Base-by-base conservation (phyloP, 805 yeast species). In the Kregervanrija delftensis region DNA sequence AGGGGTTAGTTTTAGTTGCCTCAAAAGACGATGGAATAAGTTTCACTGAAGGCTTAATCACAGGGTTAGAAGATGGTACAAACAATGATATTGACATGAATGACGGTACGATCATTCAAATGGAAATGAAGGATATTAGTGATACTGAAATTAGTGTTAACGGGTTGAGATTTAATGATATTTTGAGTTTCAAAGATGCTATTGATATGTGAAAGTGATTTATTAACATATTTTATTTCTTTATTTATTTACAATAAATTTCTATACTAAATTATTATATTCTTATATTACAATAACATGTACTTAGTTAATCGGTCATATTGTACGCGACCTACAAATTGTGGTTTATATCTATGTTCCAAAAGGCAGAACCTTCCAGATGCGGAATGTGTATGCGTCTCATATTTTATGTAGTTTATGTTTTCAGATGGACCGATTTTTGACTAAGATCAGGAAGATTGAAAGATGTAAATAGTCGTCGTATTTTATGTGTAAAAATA, bases 1-100 rank as follows among this genome's bases (percentile, higher is more conserved):
- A 83, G 44, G 98, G 98, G 0, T 71, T 91, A 51, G 79, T 91
- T 42, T 67, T 91, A 39, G 91, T 90, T n/a, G 91, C 63, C 5
- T 49, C 58, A 33, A 54, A 52, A 39, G 61, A 60, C 37, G 50
- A 51, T 35, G 47, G 43, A 33, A 37, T 31, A n/a, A 39, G 40
- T 30, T n/a, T 16, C 43, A 8, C 33, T 30, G 13, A 40, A 40
- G 13, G 11, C 16, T 39, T 42, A 40, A 22, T 22, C 28, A 34
- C 50, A 42, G 43, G 30, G 37, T 14, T 40, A 38, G 22, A 33
- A 37, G 45, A 33, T 22, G 33, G 14, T n/a, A 30, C 35, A 17
- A 36, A 37, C 9, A 11, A 11, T 13, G 22, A 56, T 51, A 9
- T 63, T 60, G 22, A 50, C 50, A 13, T 61, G 55, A 39, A 49